A percentile compares a stretch with the other conserved stretches of the same genome.
These are phyloP conservation scores for Blakeslea trispora DNA, from an alignment of 371 early-diverging fungal genomes.

Conservation along the genomic window DNA sequence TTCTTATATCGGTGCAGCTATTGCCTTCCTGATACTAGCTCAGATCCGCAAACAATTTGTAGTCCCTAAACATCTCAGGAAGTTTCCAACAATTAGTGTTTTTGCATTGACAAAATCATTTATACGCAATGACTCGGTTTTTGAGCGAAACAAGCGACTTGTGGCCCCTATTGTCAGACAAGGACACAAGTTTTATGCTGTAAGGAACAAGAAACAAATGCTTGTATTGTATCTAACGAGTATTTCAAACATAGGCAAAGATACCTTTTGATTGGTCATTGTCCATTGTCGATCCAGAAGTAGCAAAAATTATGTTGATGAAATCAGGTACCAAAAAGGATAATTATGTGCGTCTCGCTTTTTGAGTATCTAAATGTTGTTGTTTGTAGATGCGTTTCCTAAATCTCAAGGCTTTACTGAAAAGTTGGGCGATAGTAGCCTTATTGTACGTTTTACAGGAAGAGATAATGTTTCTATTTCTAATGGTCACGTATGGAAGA, in stretches of 20 bases:
- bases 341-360: no score
- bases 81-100: neutral
- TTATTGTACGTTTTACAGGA: conserved; percentile 7
- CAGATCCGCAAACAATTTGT: neutral
- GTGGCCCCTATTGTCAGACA: neutral
- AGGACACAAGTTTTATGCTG: conserved; percentile 3
- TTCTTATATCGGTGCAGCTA: conserved; percentile 2
- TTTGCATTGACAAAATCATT: conserved; percentile 3
- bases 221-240: neutral
- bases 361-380: neutral
- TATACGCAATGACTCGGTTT: neutral
- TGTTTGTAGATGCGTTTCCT: conserved; percentile 4
- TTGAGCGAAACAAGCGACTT: neutral
- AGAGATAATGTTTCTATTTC: neutral
- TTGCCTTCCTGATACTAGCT: neutral
- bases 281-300: conserved; percentile 22
- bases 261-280: conserved; percentile 30
- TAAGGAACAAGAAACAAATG: neutral
- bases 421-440: conserved; percentile 8
- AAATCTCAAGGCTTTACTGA: conserved; percentile 3
- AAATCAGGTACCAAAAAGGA: conserved; percentile 40
- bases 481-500: conserved; percentile 6
- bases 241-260: conserved; percentile 9
- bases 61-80: neutral
- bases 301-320: conserved; percentile 22